Evolutionary conservation across 2,329 filamentous ascomycete genomes (phyloP).

Genomic region (Sporothrix luriei): DNA sequence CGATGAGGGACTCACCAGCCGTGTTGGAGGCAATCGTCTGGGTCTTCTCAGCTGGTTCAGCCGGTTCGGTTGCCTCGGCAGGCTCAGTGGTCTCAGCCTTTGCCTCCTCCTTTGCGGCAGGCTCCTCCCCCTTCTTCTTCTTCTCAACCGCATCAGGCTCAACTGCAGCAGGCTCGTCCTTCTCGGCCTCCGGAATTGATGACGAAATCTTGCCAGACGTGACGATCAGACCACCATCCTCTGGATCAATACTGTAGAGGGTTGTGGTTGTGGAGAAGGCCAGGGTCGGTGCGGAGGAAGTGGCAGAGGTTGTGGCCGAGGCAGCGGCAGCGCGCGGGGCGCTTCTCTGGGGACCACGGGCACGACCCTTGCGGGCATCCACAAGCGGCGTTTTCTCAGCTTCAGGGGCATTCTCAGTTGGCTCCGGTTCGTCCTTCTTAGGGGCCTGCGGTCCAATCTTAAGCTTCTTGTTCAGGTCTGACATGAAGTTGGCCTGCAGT

Average conservation of each 20-base stretch:
- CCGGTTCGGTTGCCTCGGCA: background rate
- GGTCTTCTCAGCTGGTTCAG: background rate
- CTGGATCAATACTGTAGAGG: conserved; percentile 56
- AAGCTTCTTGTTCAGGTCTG: conserved; percentile 86
- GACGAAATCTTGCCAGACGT: background rate
- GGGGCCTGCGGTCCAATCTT: conserved; percentile 80
- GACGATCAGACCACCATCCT: conserved; percentile 52
- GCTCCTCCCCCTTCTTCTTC: background rate
- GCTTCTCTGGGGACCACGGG: conserved; percentile 74
- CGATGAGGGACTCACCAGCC: conserved; percentile 2
- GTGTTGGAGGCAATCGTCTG: conserved; percentile 20
- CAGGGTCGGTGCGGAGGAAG: conserved; percentile 41
- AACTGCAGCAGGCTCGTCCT: background rate
- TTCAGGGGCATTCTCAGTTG: conserved; percentile 56
- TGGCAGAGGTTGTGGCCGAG: conserved; percentile 42
- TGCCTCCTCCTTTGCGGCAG: background rate
- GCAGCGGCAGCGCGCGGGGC: conserved; percentile 44
- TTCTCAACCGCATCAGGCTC: conserved; percentile 31
- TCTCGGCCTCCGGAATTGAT: background rate
- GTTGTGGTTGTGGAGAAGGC: conserved; percentile 53
- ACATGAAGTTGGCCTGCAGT: conserved; percentile 88
- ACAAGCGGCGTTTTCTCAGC: conserved; percentile 76
- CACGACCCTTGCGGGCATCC: conserved; percentile 88
- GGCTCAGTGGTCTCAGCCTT: background rate
- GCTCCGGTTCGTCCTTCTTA: conserved; percentile 66